These are phyloP conservation scores for Lumnitzera littorea DNA, from an alignment of 345 rosid species.

Conservation along the genomic window DNA sequence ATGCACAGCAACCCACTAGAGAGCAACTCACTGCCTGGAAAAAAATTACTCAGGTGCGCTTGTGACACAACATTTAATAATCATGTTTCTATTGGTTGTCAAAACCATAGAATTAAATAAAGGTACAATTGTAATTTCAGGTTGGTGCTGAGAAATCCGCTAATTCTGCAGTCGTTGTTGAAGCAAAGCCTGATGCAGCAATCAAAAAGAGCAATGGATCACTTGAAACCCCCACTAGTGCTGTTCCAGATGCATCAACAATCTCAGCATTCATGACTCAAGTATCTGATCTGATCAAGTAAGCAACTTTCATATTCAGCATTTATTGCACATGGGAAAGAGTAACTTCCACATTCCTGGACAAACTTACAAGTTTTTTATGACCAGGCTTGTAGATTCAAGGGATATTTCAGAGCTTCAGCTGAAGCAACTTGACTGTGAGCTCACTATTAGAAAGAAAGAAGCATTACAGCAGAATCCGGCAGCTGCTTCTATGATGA, in stretches of 20 bases:
- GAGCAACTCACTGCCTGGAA: constrained; percentile 31
- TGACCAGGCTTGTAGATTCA: constrained; percentile 86
- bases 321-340: not conserved
- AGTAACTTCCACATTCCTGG: not conserved
- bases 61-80: not conserved
- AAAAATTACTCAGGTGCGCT: constrained; percentile 54
- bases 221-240: constrained; percentile 11
- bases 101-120: not conserved
- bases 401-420: constrained; percentile 79
- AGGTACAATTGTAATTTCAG: constrained; percentile 19
- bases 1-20: constrained; percentile 32
- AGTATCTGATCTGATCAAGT: constrained; percentile 86
- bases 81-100: not conserved
- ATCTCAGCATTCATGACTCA: constrained; percentile 76
- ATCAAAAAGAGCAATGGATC: constrained; percentile 29
- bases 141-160: constrained; percentile 40
- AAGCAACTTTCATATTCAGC: constrained; percentile 16
- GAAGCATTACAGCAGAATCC: constrained; percentile 68
- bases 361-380: not conserved
- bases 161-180: constrained; percentile 34
- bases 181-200: constrained; percentile 16
- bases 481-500: constrained; percentile 24
- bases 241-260: constrained; percentile 43
- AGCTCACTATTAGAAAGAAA: constrained; percentile 70
- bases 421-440: constrained; percentile 78